Evolutionary conservation across 768 basidiomycete genomes (phyloP).

Genomic region (Russula sp.): DNA sequence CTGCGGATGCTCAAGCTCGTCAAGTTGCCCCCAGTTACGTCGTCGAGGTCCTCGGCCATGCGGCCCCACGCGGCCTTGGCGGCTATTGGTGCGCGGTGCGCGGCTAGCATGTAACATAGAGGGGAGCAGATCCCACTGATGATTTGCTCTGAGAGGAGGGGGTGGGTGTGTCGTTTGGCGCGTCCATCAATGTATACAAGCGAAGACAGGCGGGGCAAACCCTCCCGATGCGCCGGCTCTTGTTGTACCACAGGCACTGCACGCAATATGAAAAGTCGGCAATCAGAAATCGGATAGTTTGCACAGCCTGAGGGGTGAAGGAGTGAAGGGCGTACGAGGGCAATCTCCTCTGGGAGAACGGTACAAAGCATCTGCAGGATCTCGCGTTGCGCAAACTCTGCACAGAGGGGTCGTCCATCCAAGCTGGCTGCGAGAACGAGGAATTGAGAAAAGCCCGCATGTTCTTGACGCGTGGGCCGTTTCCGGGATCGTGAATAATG

Average conservation of each 20-base stretch:
- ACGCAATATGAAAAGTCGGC: constrained; percentile 43
- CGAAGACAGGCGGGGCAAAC: constrained; percentile 78
- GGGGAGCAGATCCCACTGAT: constrained; percentile 79
- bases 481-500: constrained; percentile 74
- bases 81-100: constrained; percentile 58
- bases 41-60: constrained; percentile 64
- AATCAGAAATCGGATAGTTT: background rate
- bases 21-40: constrained; percentile 62
- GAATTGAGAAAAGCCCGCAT: constrained; percentile 60
- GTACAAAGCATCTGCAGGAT: constrained; percentile 69
- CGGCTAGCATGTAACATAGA: constrained; percentile 72
- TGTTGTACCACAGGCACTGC: constrained; percentile 71
- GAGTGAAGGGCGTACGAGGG: constrained; percentile 50
- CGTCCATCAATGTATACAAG: constrained; percentile 67
- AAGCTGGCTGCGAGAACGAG: constrained; percentile 65
- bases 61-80: constrained; percentile 70
- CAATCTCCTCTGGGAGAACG: constrained; percentile 67
- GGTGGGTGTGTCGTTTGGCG: constrained; percentile 50
- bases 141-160: constrained; percentile 56
- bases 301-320: background rate
- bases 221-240: constrained; percentile 64
- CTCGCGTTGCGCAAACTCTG: constrained; percentile 74
- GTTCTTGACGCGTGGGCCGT: constrained; percentile 71
- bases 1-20: constrained; percentile 35
- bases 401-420: constrained; percentile 65